Conservation (phyloP, 768 basidiomycete species). For the Sarcodon aspratus region DNA sequence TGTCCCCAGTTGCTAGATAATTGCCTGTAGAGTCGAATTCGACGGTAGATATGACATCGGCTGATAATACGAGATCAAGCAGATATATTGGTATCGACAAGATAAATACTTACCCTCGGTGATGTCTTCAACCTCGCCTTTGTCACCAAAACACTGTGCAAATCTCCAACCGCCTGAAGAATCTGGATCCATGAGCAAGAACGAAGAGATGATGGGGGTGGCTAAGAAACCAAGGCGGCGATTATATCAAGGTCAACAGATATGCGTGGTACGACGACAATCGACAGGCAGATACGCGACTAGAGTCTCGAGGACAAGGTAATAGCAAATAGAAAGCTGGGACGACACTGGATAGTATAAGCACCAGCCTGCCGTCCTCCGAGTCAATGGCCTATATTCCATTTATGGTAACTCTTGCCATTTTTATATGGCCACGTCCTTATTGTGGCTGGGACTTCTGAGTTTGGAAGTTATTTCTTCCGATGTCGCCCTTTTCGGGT, state of each 20-base stretch:
- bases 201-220: slow-evolving; percentile 16
- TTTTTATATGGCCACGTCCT: slow-evolving; percentile 1
- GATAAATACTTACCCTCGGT: slow-evolving; percentile 69
- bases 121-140: slow-evolving; percentile 98
- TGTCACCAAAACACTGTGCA: slow-evolving; percentile 99
- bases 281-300: neutral
- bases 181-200: slow-evolving; percentile 66
- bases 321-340: neutral
- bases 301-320: neutral
- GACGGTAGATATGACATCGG: slow-evolving; percentile 99
- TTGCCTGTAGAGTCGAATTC: slow-evolving; percentile 99
- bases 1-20: slow-evolving; percentile 99
- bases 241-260: slow-evolving; percentile 1
- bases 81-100: slow-evolving; percentile 9
- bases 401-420: slow-evolving; percentile 3
- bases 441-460: slow-evolving; percentile 7
- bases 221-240: slow-evolving; percentile 6
- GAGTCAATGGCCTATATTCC: slow-evolving; percentile 1
- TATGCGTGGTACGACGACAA: neutral
- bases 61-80: slow-evolving; percentile 30
- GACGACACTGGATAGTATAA: neutral
- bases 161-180: slow-evolving; percentile 90
- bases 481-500: slow-evolving; percentile 8
- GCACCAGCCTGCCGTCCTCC: slow-evolving; percentile 2
- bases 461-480: slow-evolving; percentile 12